Base-by-base conservation (phyloP, 495 filamentous ascomycete species). In the Neurospora sp. region DNA sequence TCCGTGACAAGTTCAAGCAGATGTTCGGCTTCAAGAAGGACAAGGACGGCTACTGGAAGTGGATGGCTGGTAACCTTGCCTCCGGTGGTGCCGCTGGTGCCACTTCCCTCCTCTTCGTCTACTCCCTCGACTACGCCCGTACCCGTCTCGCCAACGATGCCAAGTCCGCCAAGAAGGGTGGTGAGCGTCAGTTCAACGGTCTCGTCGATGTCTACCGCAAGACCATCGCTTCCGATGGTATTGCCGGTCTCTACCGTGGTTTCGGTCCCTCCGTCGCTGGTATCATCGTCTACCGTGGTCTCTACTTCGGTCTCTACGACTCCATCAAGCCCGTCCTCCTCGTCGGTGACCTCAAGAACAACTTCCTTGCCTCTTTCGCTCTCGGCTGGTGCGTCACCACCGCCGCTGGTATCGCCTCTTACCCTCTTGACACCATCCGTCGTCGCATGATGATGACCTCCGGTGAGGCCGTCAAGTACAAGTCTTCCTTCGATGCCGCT, bases 11-110 rank as follows among this genome's bases (percentile, higher is more conserved):
- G 89, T 99, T 97, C 93, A 99, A 99, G 93, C 87, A 90, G 77
- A 97, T 98, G 95, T 99, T 99, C 91, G 91, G 93, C 83, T 99
- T 92, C 92, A 99, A 98, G 94, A 98, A 98, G 91, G 96, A 99
- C 70, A 90, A 91, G 85, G 96, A 99, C 86, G 96, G 96, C 78
- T 99, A 99, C 85, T 84, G 84, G 81, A 97, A 96, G 93, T 98
- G 96, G 96, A 99, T 99, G 96, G 90, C 90, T 80, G 96, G 96
- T 89, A 99, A 99, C 92, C 89, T 99, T 86, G 95, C 96, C 82
- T 99, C 96, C 81, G 96, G 96, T 92, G 96, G 96, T 97, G 95
- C 93, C 83, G 96, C 96, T 83, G 96, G 96, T 97, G 96, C 96
- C 85, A 98, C 96, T 83, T 99, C 96, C 79, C 94, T 99, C 77